Evolutionary conservation across 108 stramenopile genomes (phyloP).

Genomic region (Pelagomonas calceolata): DNA sequence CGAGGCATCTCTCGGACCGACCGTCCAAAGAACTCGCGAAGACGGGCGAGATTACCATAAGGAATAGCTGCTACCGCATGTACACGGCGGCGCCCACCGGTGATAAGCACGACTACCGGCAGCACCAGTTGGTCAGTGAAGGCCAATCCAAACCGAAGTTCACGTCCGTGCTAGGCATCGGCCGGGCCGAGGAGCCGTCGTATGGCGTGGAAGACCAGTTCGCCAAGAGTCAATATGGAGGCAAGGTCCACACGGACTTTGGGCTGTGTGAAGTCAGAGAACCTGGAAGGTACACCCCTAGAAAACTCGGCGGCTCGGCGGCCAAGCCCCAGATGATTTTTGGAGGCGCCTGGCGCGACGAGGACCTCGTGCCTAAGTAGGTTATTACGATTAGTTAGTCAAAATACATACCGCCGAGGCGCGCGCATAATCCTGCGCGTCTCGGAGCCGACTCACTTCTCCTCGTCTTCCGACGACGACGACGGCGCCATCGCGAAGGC

Average conservation of each 20-base stretch:
- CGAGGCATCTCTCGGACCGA: background rate
- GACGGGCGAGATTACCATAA: conserved; percentile 6
- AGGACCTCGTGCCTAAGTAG: too few relatives aligned
- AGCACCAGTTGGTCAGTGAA: conserved; percentile 11
- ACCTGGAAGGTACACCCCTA: conserved; percentile 9
- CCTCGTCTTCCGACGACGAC: too few relatives aligned
- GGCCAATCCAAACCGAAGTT: conserved; percentile 13
- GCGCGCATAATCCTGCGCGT: too few relatives aligned
- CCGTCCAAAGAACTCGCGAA: background rate
- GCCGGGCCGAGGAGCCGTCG: background rate
- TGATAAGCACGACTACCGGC: conserved; percentile 6
- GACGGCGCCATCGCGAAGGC: too few relatives aligned
- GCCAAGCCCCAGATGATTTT: too few relatives aligned
- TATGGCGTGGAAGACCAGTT: conserved; percentile 19
- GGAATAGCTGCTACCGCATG: background rate
- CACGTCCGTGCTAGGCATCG: conserved; percentile 4
- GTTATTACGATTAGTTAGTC: too few relatives aligned
- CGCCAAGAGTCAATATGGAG: background rate
- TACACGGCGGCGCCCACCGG: conserved; percentile 6
- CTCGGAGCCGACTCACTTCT: too few relatives aligned
- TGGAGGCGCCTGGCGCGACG: too few relatives aligned
- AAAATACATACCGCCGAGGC: too few relatives aligned
- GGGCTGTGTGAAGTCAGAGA: conserved; percentile 3
- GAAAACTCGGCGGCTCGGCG: conserved; percentile 7
- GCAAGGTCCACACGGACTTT: background rate